Percentiles rank a stretch among this genome's conserved stretches.
Conservation (phyloP, 2,329 filamentous ascomycete genomes). For the Sporothrix pseudoabietina region DNA sequence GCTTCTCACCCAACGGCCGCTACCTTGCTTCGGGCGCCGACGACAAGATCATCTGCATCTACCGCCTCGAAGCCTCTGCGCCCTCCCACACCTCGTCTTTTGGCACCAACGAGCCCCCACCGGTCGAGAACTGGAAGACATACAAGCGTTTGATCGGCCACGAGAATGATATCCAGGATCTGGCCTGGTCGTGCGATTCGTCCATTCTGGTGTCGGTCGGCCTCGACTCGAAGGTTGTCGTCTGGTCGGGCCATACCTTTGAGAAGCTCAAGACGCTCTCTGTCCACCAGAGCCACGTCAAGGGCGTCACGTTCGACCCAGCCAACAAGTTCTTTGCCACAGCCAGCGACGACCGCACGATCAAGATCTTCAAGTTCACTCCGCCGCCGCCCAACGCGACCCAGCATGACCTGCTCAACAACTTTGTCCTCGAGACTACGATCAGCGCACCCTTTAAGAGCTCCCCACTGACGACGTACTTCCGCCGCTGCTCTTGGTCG, state of each 20-base stretch:
- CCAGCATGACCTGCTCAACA: constrained; percentile 92
- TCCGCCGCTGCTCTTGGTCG: constrained; percentile 94
- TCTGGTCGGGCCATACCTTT: constrained; percentile 97
- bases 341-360: constrained; percentile 92
- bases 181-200: constrained; percentile 95
- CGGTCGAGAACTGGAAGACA: constrained; percentile 97
- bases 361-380: constrained; percentile 95
- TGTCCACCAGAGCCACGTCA: constrained; percentile 95
- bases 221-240: constrained; percentile 94
- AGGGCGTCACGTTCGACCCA: constrained; percentile 97
- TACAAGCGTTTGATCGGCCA: constrained; percentile 91
- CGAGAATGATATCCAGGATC: constrained; percentile 97
- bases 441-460: constrained; percentile 85
- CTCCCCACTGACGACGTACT: constrained; percentile 94
- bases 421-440: constrained; percentile 92
- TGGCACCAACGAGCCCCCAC: constrained; percentile 86
- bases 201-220: constrained; percentile 95
- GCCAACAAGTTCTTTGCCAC: constrained; percentile 99
- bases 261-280: constrained; percentile 95
- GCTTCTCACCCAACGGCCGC: constrained; percentile 92
- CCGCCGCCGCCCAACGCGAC: constrained; percentile 88
- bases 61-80: constrained; percentile 81
- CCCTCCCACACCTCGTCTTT: constrained; percentile 77
- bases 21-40: constrained; percentile 97
- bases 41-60: constrained; percentile 98